Conservation (phyloP, 2,329 filamentous ascomycete genomes). For the Metarhizium album region DNA sequence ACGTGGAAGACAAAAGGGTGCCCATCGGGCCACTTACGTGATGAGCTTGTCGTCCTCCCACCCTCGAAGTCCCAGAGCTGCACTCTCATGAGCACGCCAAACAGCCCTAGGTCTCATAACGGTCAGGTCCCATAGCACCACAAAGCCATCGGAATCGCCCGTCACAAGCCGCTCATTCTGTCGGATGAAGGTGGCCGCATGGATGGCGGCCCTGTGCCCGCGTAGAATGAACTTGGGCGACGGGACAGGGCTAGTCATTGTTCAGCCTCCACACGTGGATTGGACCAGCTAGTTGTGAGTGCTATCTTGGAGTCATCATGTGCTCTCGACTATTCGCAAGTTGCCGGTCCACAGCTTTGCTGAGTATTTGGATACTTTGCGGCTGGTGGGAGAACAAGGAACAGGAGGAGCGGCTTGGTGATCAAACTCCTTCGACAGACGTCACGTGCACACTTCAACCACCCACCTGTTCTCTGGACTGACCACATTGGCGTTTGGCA, state of each 20-base stretch:
- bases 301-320: background rate
- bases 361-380: background rate
- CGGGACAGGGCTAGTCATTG: constrained; percentile 21
- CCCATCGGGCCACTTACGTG: constrained; percentile 51
- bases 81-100: constrained; percentile 74
- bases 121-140: constrained; percentile 75
- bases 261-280: background rate
- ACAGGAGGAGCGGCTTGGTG: too few relatives aligned
- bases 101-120: constrained; percentile 72
- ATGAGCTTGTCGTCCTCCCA: constrained; percentile 68
- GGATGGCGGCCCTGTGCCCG: constrained; percentile 73
- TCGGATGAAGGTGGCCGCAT: constrained; percentile 62
- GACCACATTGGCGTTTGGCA: background rate
- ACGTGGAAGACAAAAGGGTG: background rate
- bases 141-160: constrained; percentile 82
- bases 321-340: background rate
- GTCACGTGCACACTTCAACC: background rate
- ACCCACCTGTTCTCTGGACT: background rate
- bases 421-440: background rate
- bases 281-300: background rate
- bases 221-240: constrained; percentile 58
- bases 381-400: background rate
- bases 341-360: background rate
- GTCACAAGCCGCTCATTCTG: constrained; percentile 68
- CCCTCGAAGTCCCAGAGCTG: constrained; percentile 62